Evolutionary conservation across 345 rosid species (phyloP).

Genomic region (Corchorus capsularis): DNA sequence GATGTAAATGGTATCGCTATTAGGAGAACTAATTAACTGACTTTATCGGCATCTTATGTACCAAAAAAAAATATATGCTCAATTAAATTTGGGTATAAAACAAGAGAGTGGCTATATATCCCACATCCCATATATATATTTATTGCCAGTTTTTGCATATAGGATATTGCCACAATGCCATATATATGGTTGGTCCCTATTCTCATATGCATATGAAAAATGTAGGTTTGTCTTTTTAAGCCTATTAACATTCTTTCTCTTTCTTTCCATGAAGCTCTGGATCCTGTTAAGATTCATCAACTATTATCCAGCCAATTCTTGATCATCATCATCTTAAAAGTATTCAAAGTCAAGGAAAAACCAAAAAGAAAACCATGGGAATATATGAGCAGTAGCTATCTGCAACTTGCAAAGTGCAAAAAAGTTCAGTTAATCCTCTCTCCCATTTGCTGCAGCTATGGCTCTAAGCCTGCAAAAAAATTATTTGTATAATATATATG

Average conservation of each 20-base stretch:
- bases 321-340: neutral
- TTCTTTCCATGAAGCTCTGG: neutral
- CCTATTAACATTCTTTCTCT: neutral
- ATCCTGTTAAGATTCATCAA: neutral
- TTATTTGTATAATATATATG: too few relatives aligned
- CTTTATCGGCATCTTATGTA: too few relatives aligned
- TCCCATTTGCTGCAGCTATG: too few relatives aligned
- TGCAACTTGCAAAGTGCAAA: conserved; percentile 13
- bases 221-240: neutral
- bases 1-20: too few relatives aligned
- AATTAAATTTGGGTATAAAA: neutral
- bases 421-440: too few relatives aligned
- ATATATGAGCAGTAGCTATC: neutral
- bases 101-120: neutral
- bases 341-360: neutral
- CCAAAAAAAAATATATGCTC: too few relatives aligned
- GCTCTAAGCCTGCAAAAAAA: too few relatives aligned
- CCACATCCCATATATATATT: neutral
- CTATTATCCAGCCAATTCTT: neutral
- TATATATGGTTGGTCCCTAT: conserved; percentile 12
- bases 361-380: neutral
- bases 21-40: too few relatives aligned
- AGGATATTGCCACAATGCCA: too few relatives aligned
- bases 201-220: neutral
- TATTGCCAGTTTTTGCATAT: neutral